These are phyloP conservation scores for Monilinia aucupariae DNA, from an alignment of 2,329 filamentous ascomycete species.

Conservation along the genomic window DNA sequence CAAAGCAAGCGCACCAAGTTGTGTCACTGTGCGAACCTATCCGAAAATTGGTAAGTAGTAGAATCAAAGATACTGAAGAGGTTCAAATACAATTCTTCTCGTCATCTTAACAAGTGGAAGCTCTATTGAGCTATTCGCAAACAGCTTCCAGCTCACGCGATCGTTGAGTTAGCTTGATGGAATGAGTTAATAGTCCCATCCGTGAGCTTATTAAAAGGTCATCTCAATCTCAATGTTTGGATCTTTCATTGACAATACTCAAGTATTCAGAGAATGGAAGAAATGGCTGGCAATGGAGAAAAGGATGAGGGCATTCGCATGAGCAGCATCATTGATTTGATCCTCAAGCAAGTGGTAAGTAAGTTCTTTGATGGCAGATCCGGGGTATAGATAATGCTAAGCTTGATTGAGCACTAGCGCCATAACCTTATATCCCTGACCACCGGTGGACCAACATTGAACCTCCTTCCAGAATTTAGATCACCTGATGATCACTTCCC, in stretches of 20 bases:
- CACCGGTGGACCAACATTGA: too few relatives aligned
- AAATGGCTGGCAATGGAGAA: background rate
- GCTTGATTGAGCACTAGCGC: background rate
- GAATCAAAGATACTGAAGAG: background rate
- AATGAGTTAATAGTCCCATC: slow-evolving; percentile 18
- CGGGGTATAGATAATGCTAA: slow-evolving; percentile 10
- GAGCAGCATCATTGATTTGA: background rate
- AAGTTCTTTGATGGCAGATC: slow-evolving; percentile 10
- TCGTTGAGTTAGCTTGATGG: slow-evolving; percentile 13
- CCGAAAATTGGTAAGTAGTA: slow-evolving; percentile 14
- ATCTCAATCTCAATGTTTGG: slow-evolving; percentile 2
- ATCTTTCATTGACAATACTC: slow-evolving; percentile 1
- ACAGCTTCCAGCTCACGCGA: slow-evolving; percentile 17
- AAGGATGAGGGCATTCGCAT: background rate
- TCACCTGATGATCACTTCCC: too few relatives aligned
- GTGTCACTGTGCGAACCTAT: slow-evolving; percentile 42
- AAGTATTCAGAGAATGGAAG: background rate
- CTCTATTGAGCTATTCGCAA: slow-evolving; percentile 14
- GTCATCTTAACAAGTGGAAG: slow-evolving; percentile 29
- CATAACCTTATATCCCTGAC: background rate
- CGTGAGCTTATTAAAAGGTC: slow-evolving; percentile 1
- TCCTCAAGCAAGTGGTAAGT: too few relatives aligned
- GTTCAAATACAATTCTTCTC: slow-evolving; percentile 33
- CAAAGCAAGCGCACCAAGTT: slow-evolving; percentile 34
- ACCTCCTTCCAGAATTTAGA: too few relatives aligned